Evolutionary conservation across 768 basidiomycete genomes (phyloP).

Genomic region (Baorangia bicolor): DNA sequence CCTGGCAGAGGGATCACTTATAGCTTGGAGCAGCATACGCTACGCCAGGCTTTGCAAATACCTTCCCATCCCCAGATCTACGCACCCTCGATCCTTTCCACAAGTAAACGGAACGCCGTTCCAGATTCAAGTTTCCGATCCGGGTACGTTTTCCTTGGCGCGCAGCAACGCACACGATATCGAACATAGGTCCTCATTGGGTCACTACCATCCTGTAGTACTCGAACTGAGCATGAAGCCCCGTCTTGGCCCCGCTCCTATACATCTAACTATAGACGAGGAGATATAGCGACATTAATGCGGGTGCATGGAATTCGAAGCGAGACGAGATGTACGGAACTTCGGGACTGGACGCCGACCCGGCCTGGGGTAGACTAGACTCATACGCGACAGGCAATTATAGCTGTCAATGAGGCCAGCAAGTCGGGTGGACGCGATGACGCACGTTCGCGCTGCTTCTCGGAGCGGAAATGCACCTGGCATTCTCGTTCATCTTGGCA

Average conservation of each 20-base stretch:
- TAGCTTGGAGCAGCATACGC: not conserved
- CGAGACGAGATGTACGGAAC: not conserved
- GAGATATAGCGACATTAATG: not conserved
- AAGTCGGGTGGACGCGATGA: not conserved
- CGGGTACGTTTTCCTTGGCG: not conserved
- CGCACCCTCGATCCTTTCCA: not conserved
- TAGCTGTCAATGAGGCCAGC: not conserved
- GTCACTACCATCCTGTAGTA: not conserved
- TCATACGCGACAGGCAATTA: not conserved
- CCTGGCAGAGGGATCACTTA: not conserved
- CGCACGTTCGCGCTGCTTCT: not conserved
- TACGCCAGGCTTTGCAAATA: not conserved
- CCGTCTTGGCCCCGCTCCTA: not conserved
- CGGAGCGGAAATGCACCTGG: not conserved
- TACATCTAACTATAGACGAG: slow-evolving; percentile 1
- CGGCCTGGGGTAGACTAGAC: not conserved
- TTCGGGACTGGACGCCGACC: not conserved
- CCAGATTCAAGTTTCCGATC: not conserved
- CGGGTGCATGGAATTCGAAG: not conserved
- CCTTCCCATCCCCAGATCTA: not conserved
- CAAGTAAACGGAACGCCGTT: not conserved
- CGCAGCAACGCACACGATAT: not conserved
- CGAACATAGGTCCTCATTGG: not conserved
- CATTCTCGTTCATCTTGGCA: not conserved
- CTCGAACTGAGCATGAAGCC: not conserved